Evolutionary conservation across 2,329 filamentous ascomycete genomes (phyloP), one percentile per base, ranked within the genome.

Genomic region (Cladosporium halotolerans): DNA sequence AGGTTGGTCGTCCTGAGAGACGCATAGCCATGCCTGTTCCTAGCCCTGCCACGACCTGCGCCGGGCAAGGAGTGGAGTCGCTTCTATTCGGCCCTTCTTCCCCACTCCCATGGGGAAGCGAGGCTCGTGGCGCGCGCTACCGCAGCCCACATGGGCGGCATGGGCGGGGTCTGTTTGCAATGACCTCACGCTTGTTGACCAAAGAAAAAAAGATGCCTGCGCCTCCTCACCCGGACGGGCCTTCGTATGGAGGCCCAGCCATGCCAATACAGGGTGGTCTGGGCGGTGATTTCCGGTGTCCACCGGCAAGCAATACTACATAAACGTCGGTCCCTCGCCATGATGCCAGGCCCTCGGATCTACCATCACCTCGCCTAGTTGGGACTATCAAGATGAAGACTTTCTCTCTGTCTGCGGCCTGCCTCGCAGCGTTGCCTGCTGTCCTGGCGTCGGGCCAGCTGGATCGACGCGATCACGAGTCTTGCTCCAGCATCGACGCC

Each of bases 401-500:
- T 16, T 43, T 43, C 33, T 18, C 45, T 4, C 31, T 49, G n/a
- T 19, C 41, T 9, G 36, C 51, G 23, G 54, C 56, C n/a, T 43
- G 56, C 16, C 46, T 58, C 23, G 51, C 50, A 10, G 51, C 54
- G 2, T 11, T 56, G 46, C 56, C 56, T 43, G 23, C 47, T 14
- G 45, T 28, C n/a, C n/a, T 14, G 8, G 36, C 36, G n/a, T 13
- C 50, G 31, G 52, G 47, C 11, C 46, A 55, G 14, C 38, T 55
- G 14, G 14, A 41, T n/a, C 49, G 55, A 19, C 47, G 52, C 36
- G 33, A 11, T 9, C 36, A 36, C 23, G 54, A 60, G 47, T 53
- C 46, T 42, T 66, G 65, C 58, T 50, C 54, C 14, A 46, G 56
- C 7, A 58, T 70, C 39, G 68, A 66, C 23, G 58, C 66, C 11